These are phyloP conservation scores for Lagerstroemia speciosa DNA, from an alignment of 345 rosid species.

Conservation along the genomic window DNA sequence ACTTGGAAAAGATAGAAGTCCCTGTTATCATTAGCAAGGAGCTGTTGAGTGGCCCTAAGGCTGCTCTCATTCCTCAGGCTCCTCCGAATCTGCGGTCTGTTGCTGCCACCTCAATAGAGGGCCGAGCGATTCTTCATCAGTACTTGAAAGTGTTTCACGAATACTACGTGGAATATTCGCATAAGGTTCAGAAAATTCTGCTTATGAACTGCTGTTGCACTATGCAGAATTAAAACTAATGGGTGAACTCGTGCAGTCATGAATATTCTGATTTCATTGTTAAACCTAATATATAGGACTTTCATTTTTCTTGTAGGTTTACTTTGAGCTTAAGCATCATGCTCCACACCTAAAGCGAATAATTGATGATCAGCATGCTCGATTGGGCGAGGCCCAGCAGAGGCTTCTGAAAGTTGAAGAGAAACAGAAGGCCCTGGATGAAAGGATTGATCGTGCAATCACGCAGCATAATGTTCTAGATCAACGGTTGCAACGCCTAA, in stretches of 20 bases:
- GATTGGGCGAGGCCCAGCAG: conserved; percentile 48
- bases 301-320: conserved; percentile 36
- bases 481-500: conserved; percentile 47
- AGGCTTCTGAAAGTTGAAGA: conserved; percentile 58
- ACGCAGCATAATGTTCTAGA: conserved; percentile 46
- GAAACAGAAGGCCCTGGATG: conserved; percentile 49
- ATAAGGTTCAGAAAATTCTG: conserved; percentile 47
- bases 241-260: background rate
- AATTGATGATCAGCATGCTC: conserved; percentile 60
- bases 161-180: conserved; percentile 89
- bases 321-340: conserved; percentile 82
- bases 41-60: conserved; percentile 76
- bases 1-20: conserved; percentile 34
- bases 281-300: background rate
- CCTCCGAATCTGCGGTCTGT: conserved; percentile 63
- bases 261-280: background rate
- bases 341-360: conserved; percentile 76
- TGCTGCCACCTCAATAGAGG: conserved; percentile 85
- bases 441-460: conserved; percentile 41
- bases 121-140: conserved; percentile 71
- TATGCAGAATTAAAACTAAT: background rate
- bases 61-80: conserved; percentile 64
- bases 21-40: conserved; percentile 78
- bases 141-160: conserved; percentile 90
- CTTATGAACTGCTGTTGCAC: background rate